A percentile compares a stretch with the other conserved stretches of the same genome.
phyloP scores from a whole-genome alignment of 371 early-diverging fungal species.

The Entomophthora muscae region DNA sequence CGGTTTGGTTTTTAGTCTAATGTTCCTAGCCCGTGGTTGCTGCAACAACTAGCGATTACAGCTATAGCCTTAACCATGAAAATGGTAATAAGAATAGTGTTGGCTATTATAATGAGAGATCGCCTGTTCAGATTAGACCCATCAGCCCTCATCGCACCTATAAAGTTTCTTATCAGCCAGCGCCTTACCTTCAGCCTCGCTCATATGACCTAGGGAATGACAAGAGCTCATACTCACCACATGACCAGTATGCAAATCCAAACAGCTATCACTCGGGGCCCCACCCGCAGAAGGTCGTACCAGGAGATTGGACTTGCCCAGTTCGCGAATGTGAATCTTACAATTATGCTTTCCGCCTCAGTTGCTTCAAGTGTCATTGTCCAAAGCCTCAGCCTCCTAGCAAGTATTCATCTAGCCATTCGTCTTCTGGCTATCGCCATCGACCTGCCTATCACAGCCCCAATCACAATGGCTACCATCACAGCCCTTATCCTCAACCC shows the following conservation, averaged over 20 bases:
- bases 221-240: constrained; percentile 10
- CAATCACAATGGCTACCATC: neutral
- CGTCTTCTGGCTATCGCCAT: neutral
- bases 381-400: neutral
- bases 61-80: neutral
- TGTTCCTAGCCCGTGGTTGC: neutral
- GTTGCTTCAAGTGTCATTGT: constrained; percentile 28
- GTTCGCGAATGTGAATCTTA: constrained; percentile 42
- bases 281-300: neutral
- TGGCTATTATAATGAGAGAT: neutral
- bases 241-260: neutral
- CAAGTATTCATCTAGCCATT: neutral
- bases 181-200: neutral
- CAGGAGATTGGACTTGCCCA: constrained; percentile 44
- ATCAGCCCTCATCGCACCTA: neutral
- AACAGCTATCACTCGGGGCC: neutral
- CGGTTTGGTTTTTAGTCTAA: neutral
- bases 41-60: neutral
- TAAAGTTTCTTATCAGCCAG: neutral
- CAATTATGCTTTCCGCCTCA: constrained; percentile 54
- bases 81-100: neutral
- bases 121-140: neutral
- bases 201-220: constrained; percentile 8
- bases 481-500: neutral
- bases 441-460: neutral